Base-by-base conservation (phyloP, 805 yeast genomes). In the Ogataea degrootiae region DNA sequence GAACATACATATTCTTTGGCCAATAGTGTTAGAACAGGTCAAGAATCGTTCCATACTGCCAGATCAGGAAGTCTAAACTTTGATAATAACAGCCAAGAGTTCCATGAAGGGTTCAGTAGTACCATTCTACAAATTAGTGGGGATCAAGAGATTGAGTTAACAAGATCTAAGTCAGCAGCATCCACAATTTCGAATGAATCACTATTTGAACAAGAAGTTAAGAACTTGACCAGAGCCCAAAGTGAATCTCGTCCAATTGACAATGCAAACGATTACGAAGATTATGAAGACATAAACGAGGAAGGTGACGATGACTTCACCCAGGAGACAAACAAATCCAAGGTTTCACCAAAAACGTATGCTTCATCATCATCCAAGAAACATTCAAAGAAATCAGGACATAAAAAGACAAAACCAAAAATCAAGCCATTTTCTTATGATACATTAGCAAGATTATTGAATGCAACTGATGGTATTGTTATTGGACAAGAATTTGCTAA, bases 401-500 rank as follows among this genome's bases (percentile, higher is more conserved):
- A 37, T 42, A 19, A 50, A 33, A 49, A 54, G 51, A 54, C 55
- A 14, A 60, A 61, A 29, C 48, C 59, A 14, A 60, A 59, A 41
- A 44, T 60, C 31, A 61, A 56, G 42, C 67, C 71, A n/a, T 67
- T 68, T 41, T 66, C 70, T 0, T 66, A 65, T 46, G 67, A 66
- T 38, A 71, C 84, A 0, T 64, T 80, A 34, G 78, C 81, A 11
- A 72, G 74, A 42, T 63, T 79, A 22, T 61, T 79, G 36, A 79
- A 77, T 55, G 78, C 83, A 37, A 76, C 80, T 42, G 82, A 80
- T 58, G 84, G 84, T 8, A 76, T 82, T 6, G 73, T 77, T 5
- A 77, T 79, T 46, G 85, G 85, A 4, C 82, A 78, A 57, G 94
- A 88, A 55, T 87, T 90, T 61, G 79, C 82, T 38, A 79, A 80